phyloP scores from a whole-genome alignment of 2,329 filamentous ascomycete species.

The Epichloe glyceriae region DNA sequence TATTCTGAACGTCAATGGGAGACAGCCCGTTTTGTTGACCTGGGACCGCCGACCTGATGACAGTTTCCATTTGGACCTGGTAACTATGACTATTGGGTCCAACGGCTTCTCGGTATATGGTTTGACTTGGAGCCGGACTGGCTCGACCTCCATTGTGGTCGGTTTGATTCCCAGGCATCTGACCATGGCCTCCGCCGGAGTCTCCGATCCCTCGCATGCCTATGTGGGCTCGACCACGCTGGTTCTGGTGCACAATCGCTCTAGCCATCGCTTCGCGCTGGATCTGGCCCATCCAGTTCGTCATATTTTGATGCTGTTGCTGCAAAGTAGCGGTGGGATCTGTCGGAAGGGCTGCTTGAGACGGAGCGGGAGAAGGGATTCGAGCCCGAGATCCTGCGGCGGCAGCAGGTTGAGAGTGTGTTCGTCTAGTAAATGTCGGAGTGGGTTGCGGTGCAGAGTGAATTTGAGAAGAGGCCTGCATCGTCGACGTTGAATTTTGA shows the following conservation, averaged over 20 bases:
- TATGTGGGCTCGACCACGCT: slow-evolving; percentile 26
- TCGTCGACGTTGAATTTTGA: not conserved
- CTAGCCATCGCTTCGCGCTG: slow-evolving; percentile 32
- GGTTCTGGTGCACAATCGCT: slow-evolving; percentile 30
- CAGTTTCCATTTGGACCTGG: slow-evolving; percentile 24
- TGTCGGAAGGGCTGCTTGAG: slow-evolving; percentile 10
- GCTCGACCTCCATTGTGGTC: slow-evolving; percentile 14
- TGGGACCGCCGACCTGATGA: slow-evolving; percentile 13
- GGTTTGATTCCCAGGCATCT: slow-evolving; percentile 9
- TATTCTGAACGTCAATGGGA: slow-evolving; percentile 31
- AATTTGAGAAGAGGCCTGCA: slow-evolving; percentile 7
- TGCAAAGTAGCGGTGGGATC: slow-evolving; percentile 20
- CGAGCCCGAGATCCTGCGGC: slow-evolving; percentile 17
- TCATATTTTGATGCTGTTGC: slow-evolving; percentile 30
- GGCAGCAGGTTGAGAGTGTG: slow-evolving; percentile 15
- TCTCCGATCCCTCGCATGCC: slow-evolving; percentile 30
- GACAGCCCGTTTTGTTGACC: slow-evolving; percentile 21
- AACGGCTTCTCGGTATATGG: slow-evolving; percentile 20
- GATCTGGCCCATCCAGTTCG: slow-evolving; percentile 32
- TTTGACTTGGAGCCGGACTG: slow-evolving; percentile 14
- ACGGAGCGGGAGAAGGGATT: slow-evolving; percentile 18
- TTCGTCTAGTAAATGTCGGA: slow-evolving; percentile 16
- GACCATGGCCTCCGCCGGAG: slow-evolving; percentile 7
- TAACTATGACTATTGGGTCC: slow-evolving; percentile 22
- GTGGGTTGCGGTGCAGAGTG: slow-evolving; percentile 17